A percentile compares a stretch with the other conserved stretches of the same genome.
Conservation (phyloP, 495 filamentous ascomycete genomes). For the Tuber melanosporum region DNA sequence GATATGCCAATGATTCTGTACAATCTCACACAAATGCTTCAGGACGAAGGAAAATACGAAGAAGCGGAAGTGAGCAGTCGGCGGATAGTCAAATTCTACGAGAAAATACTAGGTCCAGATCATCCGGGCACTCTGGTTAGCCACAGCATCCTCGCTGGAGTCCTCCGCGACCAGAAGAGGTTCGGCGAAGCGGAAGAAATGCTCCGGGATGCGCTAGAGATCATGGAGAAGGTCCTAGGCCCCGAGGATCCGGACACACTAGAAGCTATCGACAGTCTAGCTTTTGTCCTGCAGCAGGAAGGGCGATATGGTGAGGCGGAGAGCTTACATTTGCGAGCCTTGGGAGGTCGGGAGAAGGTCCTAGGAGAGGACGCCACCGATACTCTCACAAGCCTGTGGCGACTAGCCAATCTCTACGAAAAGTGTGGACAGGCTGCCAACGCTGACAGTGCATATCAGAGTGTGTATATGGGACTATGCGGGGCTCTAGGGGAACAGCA, state of each 20-base stretch:
- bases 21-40: not conserved
- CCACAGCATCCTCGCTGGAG: not conserved
- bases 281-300: conserved; percentile 2
- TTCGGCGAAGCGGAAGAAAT: conserved; percentile 30
- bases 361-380: conserved; percentile 8
- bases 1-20: not conserved
- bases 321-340: conserved; percentile 11
- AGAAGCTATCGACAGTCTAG: conserved; percentile 11
- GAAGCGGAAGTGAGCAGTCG: not conserved
- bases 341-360: conserved; percentile 12
- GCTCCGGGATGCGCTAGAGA: conserved; percentile 16
- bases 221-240: conserved; percentile 13
- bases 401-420: not conserved
- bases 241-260: conserved; percentile 23
- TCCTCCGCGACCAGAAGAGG: not conserved
- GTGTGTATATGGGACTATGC: not conserved
- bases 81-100: not conserved
- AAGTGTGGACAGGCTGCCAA: not conserved
- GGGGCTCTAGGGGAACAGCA: not conserved
- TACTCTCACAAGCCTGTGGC: not conserved
- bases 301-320: conserved; percentile 28
- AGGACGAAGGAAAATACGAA: not conserved
- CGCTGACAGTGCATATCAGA: not conserved
- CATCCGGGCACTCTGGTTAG: not conserved
- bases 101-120: not conserved